Evolutionary conservation across 768 basidiomycete genomes (phyloP).

Genomic region (Tulasnella sp.): DNA sequence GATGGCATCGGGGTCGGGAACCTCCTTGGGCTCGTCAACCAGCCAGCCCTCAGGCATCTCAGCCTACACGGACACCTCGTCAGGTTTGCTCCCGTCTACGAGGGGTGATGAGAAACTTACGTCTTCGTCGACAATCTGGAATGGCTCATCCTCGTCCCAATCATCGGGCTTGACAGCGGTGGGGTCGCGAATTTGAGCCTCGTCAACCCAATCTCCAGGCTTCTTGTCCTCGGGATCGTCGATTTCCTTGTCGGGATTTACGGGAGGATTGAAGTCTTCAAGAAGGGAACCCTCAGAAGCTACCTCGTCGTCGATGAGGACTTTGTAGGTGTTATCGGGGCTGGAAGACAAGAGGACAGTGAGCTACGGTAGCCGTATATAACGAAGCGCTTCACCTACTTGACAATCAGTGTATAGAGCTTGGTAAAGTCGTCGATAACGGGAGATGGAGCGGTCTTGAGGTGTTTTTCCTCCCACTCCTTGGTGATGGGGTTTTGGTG

Average conservation of each 20-base stretch:
- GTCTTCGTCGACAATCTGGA: slow-evolving; percentile 82
- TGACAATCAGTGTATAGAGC: slow-evolving; percentile 89
- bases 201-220: slow-evolving; percentile 90
- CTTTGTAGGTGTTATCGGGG: slow-evolving; percentile 91
- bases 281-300: slow-evolving; percentile 78
- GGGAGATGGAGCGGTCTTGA: slow-evolving; percentile 73
- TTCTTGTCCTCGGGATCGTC: slow-evolving; percentile 90
- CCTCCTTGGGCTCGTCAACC: slow-evolving; percentile 70
- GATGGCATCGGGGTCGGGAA: slow-evolving; percentile 89
- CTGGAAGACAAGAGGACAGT: slow-evolving; percentile 40
- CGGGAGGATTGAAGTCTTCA: slow-evolving; percentile 87
- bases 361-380: neutral
- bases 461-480: slow-evolving; percentile 96
- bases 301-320: slow-evolving; percentile 82
- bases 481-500: slow-evolving; percentile 91
- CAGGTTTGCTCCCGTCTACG: neutral
- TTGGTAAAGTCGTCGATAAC: slow-evolving; percentile 87
- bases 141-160: slow-evolving; percentile 97
- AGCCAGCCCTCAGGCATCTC: slow-evolving; percentile 95
- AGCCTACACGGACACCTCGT: slow-evolving; percentile 23
- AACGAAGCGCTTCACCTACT: slow-evolving; percentile 51
- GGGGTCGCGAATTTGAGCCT: slow-evolving; percentile 77
- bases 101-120: slow-evolving; percentile 43
- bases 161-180: slow-evolving; percentile 89
- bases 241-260: slow-evolving; percentile 91